Conservation (phyloP, 805 yeast genomes). For the Metschnikowia corniflorae region DNA sequence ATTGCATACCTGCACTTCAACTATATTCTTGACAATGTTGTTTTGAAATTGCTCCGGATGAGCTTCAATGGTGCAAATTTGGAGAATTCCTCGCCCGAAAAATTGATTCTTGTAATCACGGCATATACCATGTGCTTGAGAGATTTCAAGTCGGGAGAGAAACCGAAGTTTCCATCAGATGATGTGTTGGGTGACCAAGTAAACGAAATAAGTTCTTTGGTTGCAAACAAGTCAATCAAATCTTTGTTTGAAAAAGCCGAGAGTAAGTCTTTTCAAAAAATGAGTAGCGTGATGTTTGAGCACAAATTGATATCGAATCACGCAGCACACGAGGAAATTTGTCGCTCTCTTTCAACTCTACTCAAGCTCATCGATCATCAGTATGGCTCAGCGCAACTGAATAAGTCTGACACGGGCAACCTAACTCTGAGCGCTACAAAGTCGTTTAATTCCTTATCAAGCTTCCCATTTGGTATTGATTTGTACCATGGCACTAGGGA, state of each 20-base stretch:
- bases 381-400: constrained; percentile 41
- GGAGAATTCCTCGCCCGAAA: constrained; percentile 69
- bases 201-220: constrained; percentile 2
- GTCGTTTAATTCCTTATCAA: constrained; percentile 39
- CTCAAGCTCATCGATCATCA: constrained; percentile 58
- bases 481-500: constrained; percentile 32
- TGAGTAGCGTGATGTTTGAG: constrained; percentile 37
- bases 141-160: constrained; percentile 51
- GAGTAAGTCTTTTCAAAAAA: constrained; percentile 9
- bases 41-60: constrained; percentile 63
- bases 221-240: constrained; percentile 8
- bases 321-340: constrained; percentile 67
- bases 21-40: constrained; percentile 72
- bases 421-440: constrained; percentile 19
- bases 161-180: constrained; percentile 74
- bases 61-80: constrained; percentile 55
- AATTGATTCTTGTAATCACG: constrained; percentile 61
- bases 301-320: constrained; percentile 45
- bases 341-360: constrained; percentile 51
- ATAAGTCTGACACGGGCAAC: constrained; percentile 13
- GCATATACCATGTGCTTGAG: constrained; percentile 69
- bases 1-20: constrained; percentile 78
- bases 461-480: constrained; percentile 38
- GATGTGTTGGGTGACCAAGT: constrained; percentile 29
- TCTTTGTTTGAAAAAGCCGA: constrained; percentile 9